phyloP scores from a whole-genome alignment of 2,329 filamentous ascomycete genomes.

The Monilinia polystroma region DNA sequence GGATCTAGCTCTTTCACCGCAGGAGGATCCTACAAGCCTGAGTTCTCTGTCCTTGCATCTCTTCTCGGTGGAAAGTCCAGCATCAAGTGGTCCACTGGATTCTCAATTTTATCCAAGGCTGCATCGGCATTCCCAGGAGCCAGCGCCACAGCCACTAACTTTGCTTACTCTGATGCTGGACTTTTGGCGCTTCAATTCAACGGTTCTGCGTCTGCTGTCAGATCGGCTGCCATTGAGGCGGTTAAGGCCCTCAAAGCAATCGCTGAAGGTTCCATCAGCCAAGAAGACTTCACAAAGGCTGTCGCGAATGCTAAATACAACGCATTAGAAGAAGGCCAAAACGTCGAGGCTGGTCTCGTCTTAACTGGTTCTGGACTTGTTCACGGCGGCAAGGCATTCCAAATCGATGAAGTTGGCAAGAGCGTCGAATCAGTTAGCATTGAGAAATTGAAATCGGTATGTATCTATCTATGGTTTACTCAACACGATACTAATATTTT shows the following conservation, averaged over 20 bases:
- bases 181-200: conserved; percentile 80
- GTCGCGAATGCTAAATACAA: conserved; percentile 91
- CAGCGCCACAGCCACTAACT: conserved; percentile 70
- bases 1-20: conserved; percentile 73
- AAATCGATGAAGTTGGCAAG: conserved; percentile 78
- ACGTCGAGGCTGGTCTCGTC: conserved; percentile 73
- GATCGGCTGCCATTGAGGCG: conserved; percentile 70
- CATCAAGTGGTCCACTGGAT: conserved; percentile 95
- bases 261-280: conserved; percentile 69
- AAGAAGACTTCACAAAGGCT: conserved; percentile 89
- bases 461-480: conserved; percentile 40
- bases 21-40: conserved; percentile 77
- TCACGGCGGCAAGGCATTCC: conserved; percentile 76
- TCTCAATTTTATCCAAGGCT: conserved; percentile 84
- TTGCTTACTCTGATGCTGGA: conserved; percentile 90
- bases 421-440: conserved; percentile 76
- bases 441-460: conserved; percentile 82
- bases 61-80: conserved; percentile 86
- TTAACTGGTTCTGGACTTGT: conserved; percentile 82
- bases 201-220: conserved; percentile 71
- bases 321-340: conserved; percentile 78
- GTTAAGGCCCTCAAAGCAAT: conserved; percentile 82
- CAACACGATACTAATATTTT: conserved; percentile 38
- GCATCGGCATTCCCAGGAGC: conserved; percentile 64
- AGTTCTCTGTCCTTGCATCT: conserved; percentile 80